Evolutionary conservation across 2,329 filamentous ascomycete genomes (phyloP), one percentile per base, ranked within the genome.

Genomic region (Pseudogymnoascus sp.): DNA sequence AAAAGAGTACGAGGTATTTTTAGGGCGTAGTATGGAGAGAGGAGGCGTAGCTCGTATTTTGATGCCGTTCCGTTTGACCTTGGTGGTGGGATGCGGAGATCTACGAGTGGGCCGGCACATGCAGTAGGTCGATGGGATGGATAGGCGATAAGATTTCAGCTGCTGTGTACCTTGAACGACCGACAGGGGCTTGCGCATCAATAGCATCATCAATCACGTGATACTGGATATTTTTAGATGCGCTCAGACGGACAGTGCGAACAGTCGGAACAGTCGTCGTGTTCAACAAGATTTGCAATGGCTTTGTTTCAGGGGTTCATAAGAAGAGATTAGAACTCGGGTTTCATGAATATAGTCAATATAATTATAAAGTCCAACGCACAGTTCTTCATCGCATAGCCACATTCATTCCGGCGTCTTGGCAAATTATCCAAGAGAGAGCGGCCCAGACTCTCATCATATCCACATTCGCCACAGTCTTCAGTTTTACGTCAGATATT

Each of bases 11-110:
- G 50, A 56, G 50, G 50, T 28, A 56, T 56, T 56, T 56, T 56
- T 56, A 56, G 50, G 28, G 3, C 50, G 50, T 35, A 12, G 16
- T 56, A 56, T 56, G 50, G 28, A 35, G n/a, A 56, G 23, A 25
- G 50, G 50, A 56, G 50, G 50, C n/a, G 50, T 33, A 56, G 50
- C 50, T 56, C 50, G 50, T 56, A 56, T 56, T 56, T 56, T 56
- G 33, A 56, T 56, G 50, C 11, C n/a, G 28, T 18, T 56, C 16
- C 50, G 50, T 56, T 56, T 56, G 50, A 14, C 50, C 50, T 56
- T 56, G 50, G 28, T 56, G 50, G 28, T 56, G 50, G 28, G 50
- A 56, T 56, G 50, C 50, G 50, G 28, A 56, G 50, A 56, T 56
- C 50, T 56, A 50, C 50, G 16, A 56, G 50, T 56, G 50, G 50